Conservation (phyloP, 2,329 filamentous ascomycete genomes). For the Fusarium aywerte region DNA sequence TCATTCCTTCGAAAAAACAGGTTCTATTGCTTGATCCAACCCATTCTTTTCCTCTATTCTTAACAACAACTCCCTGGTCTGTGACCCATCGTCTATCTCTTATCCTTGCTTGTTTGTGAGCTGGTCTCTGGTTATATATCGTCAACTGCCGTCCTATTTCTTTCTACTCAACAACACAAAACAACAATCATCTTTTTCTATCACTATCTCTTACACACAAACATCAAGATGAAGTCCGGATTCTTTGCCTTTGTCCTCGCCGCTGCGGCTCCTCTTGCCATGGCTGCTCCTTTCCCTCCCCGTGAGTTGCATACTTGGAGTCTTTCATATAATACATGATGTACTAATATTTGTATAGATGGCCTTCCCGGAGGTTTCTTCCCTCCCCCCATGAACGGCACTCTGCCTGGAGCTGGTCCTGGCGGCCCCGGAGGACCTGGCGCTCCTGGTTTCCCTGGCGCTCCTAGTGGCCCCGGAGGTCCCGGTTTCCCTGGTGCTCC, state of each 20-base stretch:
- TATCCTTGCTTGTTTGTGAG: conserved; percentile 29
- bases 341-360: conserved; percentile 13
- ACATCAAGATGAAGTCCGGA: conserved; percentile 43
- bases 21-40: conserved; percentile 2
- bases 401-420: conserved; percentile 6
- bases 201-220: background rate
- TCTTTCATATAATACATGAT: background rate
- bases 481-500: conserved; percentile 6
- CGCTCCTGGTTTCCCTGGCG: background rate
- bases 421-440: background rate
- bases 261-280: conserved; percentile 29
- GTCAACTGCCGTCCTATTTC: background rate
- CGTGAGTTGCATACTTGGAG: conserved; percentile 10
- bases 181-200: conserved; percentile 7
- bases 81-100: conserved; percentile 24
- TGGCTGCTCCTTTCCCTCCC: conserved; percentile 28
- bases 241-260: conserved; percentile 35
- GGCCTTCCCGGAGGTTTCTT: conserved; percentile 10
- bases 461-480: background rate
- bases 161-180: conserved; percentile 6
- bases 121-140: conserved; percentile 23
- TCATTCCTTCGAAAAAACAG: conserved; percentile 14
- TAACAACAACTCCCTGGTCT: conserved; percentile 26
- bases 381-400: conserved; percentile 17
- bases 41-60: conserved; percentile 27